A percentile compares a stretch with the other conserved stretches of the same genome.
Evolutionary conservation across 768 basidiomycete genomes (phyloP).

Genomic region (Antrodiella citrinella): DNA sequence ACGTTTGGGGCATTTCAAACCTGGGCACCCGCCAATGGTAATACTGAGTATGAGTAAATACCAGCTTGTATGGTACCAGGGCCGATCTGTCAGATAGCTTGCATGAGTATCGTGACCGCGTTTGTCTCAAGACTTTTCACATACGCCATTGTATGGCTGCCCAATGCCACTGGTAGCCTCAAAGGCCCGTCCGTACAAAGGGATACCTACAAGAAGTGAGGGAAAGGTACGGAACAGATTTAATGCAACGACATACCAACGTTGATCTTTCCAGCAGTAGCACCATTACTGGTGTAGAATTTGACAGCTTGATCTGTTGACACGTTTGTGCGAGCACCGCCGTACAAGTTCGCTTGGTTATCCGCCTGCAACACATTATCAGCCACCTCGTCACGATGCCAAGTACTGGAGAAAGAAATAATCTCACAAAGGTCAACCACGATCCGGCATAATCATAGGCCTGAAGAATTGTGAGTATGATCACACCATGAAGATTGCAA

Average conservation of each 20-base stretch:
- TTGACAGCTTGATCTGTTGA: slow-evolving; percentile 62
- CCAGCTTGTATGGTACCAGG: slow-evolving; percentile 65
- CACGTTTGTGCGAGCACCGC: slow-evolving; percentile 51
- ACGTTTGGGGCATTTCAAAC: no score
- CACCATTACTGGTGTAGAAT: slow-evolving; percentile 52
- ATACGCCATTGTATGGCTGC: slow-evolving; percentile 56
- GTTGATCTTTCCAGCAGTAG: slow-evolving; percentile 55
- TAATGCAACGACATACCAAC: slow-evolving; percentile 35
- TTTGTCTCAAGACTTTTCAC: no score
- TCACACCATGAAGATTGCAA: background rate
- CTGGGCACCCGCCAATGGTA: slow-evolving; percentile 43
- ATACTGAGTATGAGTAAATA: slow-evolving; percentile 67
- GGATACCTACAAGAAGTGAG: slow-evolving; percentile 41
- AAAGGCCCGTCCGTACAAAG: slow-evolving; percentile 75
- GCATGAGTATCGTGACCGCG: no score
- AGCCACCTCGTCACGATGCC: background rate
- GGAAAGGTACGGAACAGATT: background rate
- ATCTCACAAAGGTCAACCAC: slow-evolving; percentile 50
- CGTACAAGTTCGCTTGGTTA: slow-evolving; percentile 63
- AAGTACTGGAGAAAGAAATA: background rate
- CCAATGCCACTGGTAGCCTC: slow-evolving; percentile 64
- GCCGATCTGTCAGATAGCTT: slow-evolving; percentile 40
- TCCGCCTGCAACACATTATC: slow-evolving; percentile 26
- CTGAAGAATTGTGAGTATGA: slow-evolving; percentile 23
- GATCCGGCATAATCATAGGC: slow-evolving; percentile 74